These are phyloP conservation scores for Dichomitus squalens DNA, from an alignment of 1,284 basidiomycete species.

Conservation along the genomic window DNA sequence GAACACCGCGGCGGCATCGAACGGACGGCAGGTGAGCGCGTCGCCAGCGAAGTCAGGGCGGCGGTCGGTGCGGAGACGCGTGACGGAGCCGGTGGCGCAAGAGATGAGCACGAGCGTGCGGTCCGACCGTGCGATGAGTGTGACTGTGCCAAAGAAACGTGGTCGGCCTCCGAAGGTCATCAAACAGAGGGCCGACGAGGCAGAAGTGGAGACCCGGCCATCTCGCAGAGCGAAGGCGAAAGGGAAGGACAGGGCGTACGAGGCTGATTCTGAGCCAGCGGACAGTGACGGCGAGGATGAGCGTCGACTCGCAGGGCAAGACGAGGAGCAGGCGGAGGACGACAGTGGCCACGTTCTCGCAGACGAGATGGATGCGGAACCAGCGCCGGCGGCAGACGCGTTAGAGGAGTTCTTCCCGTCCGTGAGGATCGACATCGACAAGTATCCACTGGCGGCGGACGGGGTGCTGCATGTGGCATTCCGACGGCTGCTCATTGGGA, in stretches of 20 bases:
- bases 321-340: neutral
- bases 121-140: neutral
- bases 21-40: neutral
- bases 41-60: neutral
- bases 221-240: neutral
- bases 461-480: neutral
- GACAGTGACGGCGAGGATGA: neutral
- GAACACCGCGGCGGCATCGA: conserved; percentile 3
- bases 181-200: neutral
- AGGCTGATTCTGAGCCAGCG: neutral
- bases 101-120: neutral
- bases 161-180: conserved; percentile 10
- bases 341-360: neutral
- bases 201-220: neutral
- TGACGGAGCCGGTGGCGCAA: neutral
- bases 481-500: conserved; percentile 2
- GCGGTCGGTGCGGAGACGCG: neutral
- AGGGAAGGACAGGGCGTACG: neutral
- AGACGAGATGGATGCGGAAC: neutral
- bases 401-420: conserved; percentile 12
- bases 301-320: neutral
- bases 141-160: neutral
- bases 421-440: conserved; percentile 2
- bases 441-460: conserved; percentile 1
- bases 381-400: conserved; percentile 5